Percentiles rank a stretch among this genome's conserved stretches.
Evolutionary conservation across 1,284 basidiomycete species (phyloP).

Genomic region (Cryptococcus deneoformans): DNA sequence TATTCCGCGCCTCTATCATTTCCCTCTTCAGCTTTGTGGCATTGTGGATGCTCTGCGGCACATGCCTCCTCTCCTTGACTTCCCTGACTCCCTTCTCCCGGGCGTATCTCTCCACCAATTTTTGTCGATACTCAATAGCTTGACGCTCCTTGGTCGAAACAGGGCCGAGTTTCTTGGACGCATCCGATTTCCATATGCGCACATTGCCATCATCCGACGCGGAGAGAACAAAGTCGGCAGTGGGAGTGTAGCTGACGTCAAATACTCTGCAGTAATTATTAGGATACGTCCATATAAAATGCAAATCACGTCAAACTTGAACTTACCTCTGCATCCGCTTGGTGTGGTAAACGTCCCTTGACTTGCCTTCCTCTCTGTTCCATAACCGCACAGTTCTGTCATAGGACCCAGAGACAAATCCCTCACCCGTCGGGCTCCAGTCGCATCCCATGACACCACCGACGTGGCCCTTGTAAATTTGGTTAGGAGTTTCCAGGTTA

Average conservation of each 20-base stretch:
- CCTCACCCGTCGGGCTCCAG: constrained; percentile 93
- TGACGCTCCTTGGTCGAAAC: constrained; percentile 89
- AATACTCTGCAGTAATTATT: constrained; percentile 31
- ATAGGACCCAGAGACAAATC: constrained; percentile 95
- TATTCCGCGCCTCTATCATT: constrained; percentile 84
- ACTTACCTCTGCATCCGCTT: constrained; percentile 95
- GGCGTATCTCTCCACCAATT: constrained; percentile 85
- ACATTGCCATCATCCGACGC: constrained; percentile 98
- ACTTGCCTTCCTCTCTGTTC: constrained; percentile 79
- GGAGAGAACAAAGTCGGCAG: constrained; percentile 87
- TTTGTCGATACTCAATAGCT: constrained; percentile 87
- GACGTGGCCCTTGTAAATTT: constrained; percentile 97
- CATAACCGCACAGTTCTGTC: constrained; percentile 93
- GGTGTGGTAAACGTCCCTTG: constrained; percentile 92
- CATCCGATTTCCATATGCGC: constrained; percentile 93
- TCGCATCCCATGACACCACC: constrained; percentile 92
- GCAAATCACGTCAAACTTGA: not conserved
- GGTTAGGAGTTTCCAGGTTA: constrained; percentile 74
- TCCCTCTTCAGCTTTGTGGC: constrained; percentile 84
- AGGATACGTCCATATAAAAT: not conserved
- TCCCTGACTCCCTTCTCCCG: constrained; percentile 76
- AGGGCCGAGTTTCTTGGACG: constrained; percentile 88
- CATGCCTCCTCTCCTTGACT: constrained; percentile 77
- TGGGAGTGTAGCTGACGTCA: constrained; percentile 72
- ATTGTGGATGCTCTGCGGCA: constrained; percentile 87